phyloP scores from a whole-genome alignment of 2,329 filamentous ascomycete genomes.

The Mycocentrospora acerina region DNA sequence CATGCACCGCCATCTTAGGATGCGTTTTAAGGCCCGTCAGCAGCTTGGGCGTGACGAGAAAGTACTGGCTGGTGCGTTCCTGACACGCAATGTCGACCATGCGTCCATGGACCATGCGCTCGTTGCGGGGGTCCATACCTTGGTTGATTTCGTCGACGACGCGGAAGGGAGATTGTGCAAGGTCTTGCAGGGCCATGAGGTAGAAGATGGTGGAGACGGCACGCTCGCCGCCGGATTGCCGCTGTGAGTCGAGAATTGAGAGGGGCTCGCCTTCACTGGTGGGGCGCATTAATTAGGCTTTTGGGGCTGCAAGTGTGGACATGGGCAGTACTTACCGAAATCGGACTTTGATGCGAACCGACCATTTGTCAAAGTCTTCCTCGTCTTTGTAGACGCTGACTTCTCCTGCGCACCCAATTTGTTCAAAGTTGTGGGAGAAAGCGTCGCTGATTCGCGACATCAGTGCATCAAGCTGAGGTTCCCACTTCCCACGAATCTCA shows the following conservation, averaged over 20 bases:
- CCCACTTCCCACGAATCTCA: constrained; percentile 72
- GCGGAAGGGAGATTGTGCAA: constrained; percentile 92
- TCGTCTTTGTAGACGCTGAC: constrained; percentile 84
- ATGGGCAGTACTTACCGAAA: constrained; percentile 67
- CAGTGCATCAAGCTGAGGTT: constrained; percentile 77
- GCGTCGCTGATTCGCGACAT: constrained; percentile 82
- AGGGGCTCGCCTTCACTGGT: constrained; percentile 69
- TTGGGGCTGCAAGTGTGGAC: not conserved
- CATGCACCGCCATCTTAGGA: constrained; percentile 86
- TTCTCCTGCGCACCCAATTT: constrained; percentile 92
- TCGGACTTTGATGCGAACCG: constrained; percentile 89
- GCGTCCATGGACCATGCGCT: constrained; percentile 95
- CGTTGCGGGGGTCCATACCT: constrained; percentile 98
- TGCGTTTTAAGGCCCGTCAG: constrained; percentile 84
- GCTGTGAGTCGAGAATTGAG: constrained; percentile 83
- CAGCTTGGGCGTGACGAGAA: constrained; percentile 96
- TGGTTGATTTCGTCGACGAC: constrained; percentile 99
- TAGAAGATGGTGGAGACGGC: constrained; percentile 98
- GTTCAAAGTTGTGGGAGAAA: constrained; percentile 89
- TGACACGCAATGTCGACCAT: constrained; percentile 97
- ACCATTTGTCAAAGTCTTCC: constrained; percentile 90
- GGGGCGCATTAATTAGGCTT: constrained; percentile 6
- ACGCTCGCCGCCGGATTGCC: constrained; percentile 93
- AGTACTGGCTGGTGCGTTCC: constrained; percentile 76
- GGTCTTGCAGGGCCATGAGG: constrained; percentile 93